A percentile compares a stretch with the other conserved stretches of the same genome.
Conservation (phyloP, 169 alveolate genomes). For the Plasmodium gonderi region DNA sequence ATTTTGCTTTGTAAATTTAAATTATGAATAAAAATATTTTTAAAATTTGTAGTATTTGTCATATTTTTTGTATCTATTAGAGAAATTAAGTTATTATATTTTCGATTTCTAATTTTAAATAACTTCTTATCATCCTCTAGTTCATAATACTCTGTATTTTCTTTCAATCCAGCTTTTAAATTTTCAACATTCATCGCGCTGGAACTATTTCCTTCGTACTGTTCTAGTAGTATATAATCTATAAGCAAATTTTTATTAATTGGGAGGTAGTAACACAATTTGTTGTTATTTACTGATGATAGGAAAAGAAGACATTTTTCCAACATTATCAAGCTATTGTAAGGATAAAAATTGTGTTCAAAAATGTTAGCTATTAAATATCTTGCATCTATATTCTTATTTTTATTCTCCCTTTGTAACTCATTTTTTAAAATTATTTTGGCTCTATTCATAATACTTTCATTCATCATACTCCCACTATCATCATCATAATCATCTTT, state of each 20-base stretch:
- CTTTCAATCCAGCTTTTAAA: not conserved
- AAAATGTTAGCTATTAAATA: slow-evolving; percentile 43
- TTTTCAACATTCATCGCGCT: not conserved
- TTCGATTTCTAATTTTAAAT: slow-evolving; percentile 42
- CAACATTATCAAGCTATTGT: slow-evolving; percentile 58
- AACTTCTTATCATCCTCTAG: not conserved
- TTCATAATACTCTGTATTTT: not conserved
- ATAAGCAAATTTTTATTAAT: slow-evolving; percentile 57
- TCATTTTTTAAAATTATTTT: slow-evolving; percentile 58
- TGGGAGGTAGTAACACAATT: slow-evolving; percentile 66
- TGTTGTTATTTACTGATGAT: slow-evolving; percentile 67
- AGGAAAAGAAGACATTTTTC: slow-evolving; percentile 61
- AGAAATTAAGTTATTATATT: slow-evolving; percentile 33
- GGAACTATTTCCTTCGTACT: slow-evolving; percentile 7
- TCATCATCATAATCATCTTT: slow-evolving; percentile 44
- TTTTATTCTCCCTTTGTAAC: slow-evolving; percentile 17
- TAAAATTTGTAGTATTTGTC: slow-evolving; percentile 14
- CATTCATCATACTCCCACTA: not conserved
- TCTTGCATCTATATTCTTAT: slow-evolving; percentile 24
- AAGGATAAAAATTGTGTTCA: slow-evolving; percentile 59
- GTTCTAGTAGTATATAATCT: slow-evolving; percentile 67
- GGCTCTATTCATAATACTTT: slow-evolving; percentile 56
- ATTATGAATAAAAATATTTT: slow-evolving; percentile 63
- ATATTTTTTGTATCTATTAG: slow-evolving; percentile 46
- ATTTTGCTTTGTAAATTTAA: slow-evolving; percentile 8